Evolutionary conservation across 495 filamentous ascomycete genomes (phyloP).

Genomic region (Viridothelium virens): DNA sequence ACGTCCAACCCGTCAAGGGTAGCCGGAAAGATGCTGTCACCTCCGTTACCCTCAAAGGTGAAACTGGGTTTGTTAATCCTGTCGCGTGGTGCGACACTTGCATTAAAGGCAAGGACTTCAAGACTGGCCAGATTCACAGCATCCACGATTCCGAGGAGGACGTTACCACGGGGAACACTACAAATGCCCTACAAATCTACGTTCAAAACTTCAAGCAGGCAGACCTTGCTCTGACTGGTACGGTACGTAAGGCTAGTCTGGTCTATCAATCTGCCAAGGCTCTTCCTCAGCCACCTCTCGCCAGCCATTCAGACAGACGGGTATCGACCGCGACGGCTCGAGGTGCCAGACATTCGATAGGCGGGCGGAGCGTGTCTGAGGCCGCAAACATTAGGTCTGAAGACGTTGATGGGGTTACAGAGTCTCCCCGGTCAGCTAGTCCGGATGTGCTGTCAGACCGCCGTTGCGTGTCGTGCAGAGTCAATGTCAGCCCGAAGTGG

Average conservation of each 20-base stretch:
- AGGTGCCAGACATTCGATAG: not conserved
- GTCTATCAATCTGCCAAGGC: constrained; percentile 46
- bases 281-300: constrained; percentile 26
- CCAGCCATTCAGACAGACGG: constrained; percentile 32
- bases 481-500: constrained; percentile 57
- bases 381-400: constrained; percentile 24
- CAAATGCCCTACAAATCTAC: constrained; percentile 78
- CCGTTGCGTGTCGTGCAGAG: constrained; percentile 44
- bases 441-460: constrained; percentile 22
- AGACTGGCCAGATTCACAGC: constrained; percentile 57
- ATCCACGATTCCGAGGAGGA: constrained; percentile 65
- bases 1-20: constrained; percentile 81
- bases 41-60: constrained; percentile 63
- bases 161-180: constrained; percentile 33
- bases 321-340: constrained; percentile 29
- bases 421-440: not conserved
- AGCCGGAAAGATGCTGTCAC: constrained; percentile 69
- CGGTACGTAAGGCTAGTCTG: constrained; percentile 76
- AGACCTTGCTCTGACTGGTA: constrained; percentile 80
- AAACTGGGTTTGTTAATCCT: constrained; percentile 67
- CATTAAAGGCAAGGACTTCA: constrained; percentile 62
- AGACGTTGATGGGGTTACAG: constrained; percentile 16
- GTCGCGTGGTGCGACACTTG: constrained; percentile 62
- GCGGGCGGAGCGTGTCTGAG: constrained; percentile 22
- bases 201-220: constrained; percentile 88